Evolutionary conservation across 805 yeast genomes (phyloP).

Genomic region (Saturnispora sanitii): DNA sequence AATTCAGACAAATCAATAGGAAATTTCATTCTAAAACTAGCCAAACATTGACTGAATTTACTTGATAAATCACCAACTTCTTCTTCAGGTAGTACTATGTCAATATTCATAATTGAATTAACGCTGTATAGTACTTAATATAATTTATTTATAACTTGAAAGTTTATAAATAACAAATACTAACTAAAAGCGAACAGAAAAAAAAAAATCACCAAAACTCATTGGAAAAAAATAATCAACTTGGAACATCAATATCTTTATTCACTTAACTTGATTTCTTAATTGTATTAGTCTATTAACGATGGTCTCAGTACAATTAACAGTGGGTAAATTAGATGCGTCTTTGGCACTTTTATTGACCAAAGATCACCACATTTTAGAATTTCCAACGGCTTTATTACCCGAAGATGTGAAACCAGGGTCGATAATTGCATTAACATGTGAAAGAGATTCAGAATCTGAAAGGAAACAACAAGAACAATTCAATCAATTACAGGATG

Average conservation of each 20-base stretch:
- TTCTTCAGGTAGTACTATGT: neutral
- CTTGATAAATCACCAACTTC: neutral
- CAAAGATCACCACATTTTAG: conserved; percentile 82
- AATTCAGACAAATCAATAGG: conserved; percentile 5
- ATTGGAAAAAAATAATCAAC: neutral
- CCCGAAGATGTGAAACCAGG: conserved; percentile 92
- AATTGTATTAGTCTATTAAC: neutral
- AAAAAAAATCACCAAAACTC: no score
- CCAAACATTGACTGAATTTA: neutral
- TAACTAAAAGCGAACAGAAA: no score
- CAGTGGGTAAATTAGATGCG: conserved; percentile 94
- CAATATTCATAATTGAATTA: neutral
- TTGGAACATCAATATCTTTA: neutral
- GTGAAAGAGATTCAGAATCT: conserved; percentile 64
- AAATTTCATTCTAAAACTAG: conserved; percentile 2
- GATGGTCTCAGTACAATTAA: conserved; percentile 73
- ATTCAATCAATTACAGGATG: conserved; percentile 62
- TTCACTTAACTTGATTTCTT: neutral
- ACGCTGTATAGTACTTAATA: no score
- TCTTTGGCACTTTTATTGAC: conserved; percentile 86
- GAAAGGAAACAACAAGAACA: conserved; percentile 49
- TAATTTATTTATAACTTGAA: no score
- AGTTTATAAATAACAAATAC: no score
- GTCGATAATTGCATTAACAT: conserved; percentile 74
- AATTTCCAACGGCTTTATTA: conserved; percentile 87